Conservation (phyloP, 2,329 filamentous ascomycete genomes). For the Aaosphaeria pasadenensis region DNA sequence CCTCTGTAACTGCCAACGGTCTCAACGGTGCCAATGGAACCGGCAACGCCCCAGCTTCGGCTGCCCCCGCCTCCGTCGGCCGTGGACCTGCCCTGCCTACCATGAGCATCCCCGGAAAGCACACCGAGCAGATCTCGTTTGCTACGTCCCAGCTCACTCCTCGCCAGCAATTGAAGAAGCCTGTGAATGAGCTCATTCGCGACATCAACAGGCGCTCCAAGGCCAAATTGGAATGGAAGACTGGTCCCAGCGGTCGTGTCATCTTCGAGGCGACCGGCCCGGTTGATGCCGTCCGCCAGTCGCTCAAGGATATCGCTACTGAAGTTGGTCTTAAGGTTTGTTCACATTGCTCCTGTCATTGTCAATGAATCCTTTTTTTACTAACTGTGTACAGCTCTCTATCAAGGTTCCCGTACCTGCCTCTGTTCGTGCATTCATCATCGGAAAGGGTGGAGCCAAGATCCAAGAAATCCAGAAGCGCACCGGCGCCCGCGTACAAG, state of each 20-base stretch:
- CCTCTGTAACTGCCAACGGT: slow-evolving; percentile 45
- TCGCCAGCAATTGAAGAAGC: slow-evolving; percentile 75
- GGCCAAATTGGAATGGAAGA: slow-evolving; percentile 75
- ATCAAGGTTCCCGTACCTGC: slow-evolving; percentile 77
- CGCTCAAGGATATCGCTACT: slow-evolving; percentile 82
- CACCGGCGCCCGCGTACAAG: slow-evolving; percentile 85
- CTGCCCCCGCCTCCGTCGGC: slow-evolving; percentile 31
- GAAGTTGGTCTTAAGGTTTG: slow-evolving; percentile 82
- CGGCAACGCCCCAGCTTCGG: slow-evolving; percentile 61
- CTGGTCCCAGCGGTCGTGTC: slow-evolving; percentile 67
- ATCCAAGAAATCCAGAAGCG: slow-evolving; percentile 88
- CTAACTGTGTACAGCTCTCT: slow-evolving; percentile 51
- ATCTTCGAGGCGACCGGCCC: slow-evolving; percentile 85
- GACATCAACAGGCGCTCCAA: slow-evolving; percentile 92
- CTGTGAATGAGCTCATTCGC: slow-evolving; percentile 78
- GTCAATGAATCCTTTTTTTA: background rate
- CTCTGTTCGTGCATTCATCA: slow-evolving; percentile 83
- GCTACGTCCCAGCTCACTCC: slow-evolving; percentile 74
- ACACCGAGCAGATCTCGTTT: slow-evolving; percentile 72
- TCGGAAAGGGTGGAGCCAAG: slow-evolving; percentile 84
- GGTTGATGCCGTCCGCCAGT: slow-evolving; percentile 78
- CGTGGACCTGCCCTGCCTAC: slow-evolving; percentile 49
- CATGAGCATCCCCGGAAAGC: slow-evolving; percentile 77
- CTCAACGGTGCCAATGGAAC: slow-evolving; percentile 54
- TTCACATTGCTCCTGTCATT: slow-evolving; percentile 5